Evolutionary conservation across 306 rosid species (phyloP).

Genomic region (Inga oerstediana): DNA sequence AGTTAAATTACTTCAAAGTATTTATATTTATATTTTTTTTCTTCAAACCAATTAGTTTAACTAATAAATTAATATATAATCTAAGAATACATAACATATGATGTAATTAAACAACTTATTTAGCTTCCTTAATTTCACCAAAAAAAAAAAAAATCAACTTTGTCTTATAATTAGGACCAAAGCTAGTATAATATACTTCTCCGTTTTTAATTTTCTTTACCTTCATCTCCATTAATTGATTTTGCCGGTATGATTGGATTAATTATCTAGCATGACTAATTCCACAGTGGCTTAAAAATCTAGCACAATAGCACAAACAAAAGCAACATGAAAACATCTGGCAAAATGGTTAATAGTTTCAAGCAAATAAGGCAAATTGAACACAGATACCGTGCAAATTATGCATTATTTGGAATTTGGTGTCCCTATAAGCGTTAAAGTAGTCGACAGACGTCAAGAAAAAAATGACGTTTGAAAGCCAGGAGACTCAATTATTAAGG

Average conservation of each 20-base stretch:
- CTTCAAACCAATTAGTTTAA: no score
- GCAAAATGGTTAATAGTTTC: neutral
- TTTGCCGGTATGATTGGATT: neutral
- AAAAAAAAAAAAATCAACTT: no score
- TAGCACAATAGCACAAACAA: neutral
- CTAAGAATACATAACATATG: no score
- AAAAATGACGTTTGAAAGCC: neutral
- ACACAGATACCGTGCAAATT: neutral
- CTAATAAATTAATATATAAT: no score
- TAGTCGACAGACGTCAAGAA: neutral
- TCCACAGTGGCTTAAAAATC: neutral
- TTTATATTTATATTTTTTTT: no score
- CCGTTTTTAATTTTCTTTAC: neutral
- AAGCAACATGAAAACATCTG: neutral
- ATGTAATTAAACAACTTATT: no score
- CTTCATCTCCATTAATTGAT: neutral
- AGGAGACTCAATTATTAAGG: neutral
- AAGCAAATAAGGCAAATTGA: neutral
- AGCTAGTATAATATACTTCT: neutral
- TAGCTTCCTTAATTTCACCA: no score
- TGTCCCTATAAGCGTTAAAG: neutral
- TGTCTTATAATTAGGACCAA: no score
- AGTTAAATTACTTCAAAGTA: no score
- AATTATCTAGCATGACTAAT: neutral
- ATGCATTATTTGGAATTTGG: conserved; percentile 9